A percentile compares a stretch with the other conserved stretches of the same genome.
These are phyloP conservation scores for Rhodotorula sp. DNA, from an alignment of 1,284 basidiomycete species.

Conservation along the genomic window DNA sequence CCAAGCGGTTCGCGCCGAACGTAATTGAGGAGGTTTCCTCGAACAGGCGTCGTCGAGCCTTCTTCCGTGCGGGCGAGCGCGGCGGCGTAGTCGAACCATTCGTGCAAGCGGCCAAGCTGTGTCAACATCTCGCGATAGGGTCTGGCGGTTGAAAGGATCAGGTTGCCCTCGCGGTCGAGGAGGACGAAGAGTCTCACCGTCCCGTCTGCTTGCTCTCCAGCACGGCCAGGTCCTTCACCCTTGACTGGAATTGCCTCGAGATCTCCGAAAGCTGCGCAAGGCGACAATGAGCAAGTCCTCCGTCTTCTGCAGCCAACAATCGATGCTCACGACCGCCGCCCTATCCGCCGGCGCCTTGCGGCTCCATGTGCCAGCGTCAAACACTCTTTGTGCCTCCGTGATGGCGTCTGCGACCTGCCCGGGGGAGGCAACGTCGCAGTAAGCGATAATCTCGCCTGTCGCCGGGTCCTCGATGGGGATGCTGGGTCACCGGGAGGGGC, in stretches of 20 bases:
- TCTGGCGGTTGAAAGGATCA: neutral
- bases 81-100: conserved; percentile 80
- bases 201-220: conserved; percentile 74
- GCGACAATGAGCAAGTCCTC: too few relatives aligned
- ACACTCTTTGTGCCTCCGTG: conserved; percentile 58
- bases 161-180: neutral
- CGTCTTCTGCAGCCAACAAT: neutral
- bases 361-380: conserved; percentile 68
- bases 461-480: conserved; percentile 60
- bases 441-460: conserved; percentile 60
- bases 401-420: conserved; percentile 59
- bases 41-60: conserved; percentile 69
- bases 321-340: conserved; percentile 53
- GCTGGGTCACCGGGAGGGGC: neutral
- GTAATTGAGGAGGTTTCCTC: conserved; percentile 71
- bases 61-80: conserved; percentile 67
- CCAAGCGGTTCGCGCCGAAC: conserved; percentile 73
- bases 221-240: conserved; percentile 60
- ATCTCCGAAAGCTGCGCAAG: conserved; percentile 56
- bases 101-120: conserved; percentile 68
- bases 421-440: conserved; percentile 55
- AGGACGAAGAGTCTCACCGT: conserved; percentile 46
- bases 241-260: conserved; percentile 60
- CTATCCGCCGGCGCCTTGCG: conserved; percentile 59
- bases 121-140: conserved; percentile 41